A percentile compares a stretch with the other conserved stretches of the same genome.
These are phyloP conservation scores for Wickerhamiella lipophila DNA, from an alignment of 805 yeast genomes.

Conservation along the genomic window DNA sequence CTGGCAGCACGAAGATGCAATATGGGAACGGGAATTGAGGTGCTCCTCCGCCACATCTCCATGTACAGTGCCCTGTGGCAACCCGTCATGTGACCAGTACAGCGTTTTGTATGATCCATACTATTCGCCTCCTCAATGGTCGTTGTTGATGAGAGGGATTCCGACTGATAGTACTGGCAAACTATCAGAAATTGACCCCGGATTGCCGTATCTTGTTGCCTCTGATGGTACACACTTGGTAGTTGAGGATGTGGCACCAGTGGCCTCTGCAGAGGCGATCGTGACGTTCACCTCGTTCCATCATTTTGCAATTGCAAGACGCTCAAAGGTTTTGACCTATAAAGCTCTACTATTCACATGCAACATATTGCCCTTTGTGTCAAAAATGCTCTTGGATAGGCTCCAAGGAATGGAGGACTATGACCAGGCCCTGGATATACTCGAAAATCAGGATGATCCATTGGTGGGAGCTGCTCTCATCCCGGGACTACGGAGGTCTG, in stretches of 20 bases:
- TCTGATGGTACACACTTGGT: neutral
- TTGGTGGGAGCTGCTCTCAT: constrained; percentile 10
- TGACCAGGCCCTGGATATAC: constrained; percentile 3
- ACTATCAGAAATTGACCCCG: constrained; percentile 34
- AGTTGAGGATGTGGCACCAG: constrained; percentile 9
- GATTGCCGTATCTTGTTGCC: constrained; percentile 57
- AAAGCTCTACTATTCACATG: neutral
- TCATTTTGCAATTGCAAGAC: neutral
- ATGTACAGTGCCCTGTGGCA: constrained; percentile 9
- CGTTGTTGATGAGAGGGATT: constrained; percentile 3
- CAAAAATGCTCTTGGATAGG: constrained; percentile 8
- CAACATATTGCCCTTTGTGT: constrained; percentile 2
- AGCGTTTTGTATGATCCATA: constrained; percentile 6
- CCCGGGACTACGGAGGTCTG: constrained; percentile 2
- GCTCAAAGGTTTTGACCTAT: neutral
- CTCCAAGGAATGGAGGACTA: constrained; percentile 10
- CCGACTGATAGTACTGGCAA: constrained; percentile 8
- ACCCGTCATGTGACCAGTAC: constrained; percentile 8
- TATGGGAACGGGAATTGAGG: constrained; percentile 9
- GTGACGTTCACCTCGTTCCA: constrained; percentile 5
- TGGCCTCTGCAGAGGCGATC: constrained; percentile 6
- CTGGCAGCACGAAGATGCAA: constrained; percentile 8
- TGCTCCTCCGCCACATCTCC: constrained; percentile 9
- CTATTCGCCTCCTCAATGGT: constrained; percentile 8
- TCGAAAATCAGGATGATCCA: constrained; percentile 9